Conservation (phyloP, 2,329 filamentous ascomycete genomes). For the Arachnomyces sp. region DNA sequence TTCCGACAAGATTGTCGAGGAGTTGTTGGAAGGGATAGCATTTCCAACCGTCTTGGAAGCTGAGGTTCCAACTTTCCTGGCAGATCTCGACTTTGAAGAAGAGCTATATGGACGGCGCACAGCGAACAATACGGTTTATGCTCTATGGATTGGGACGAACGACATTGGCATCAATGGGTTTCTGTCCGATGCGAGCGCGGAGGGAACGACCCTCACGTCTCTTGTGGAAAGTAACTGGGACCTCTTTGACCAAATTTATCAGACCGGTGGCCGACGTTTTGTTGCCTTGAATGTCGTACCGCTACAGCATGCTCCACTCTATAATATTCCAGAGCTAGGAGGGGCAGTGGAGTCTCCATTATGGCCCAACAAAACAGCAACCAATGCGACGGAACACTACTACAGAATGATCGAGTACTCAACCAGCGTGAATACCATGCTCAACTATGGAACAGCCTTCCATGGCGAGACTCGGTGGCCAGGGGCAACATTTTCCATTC, state of each 20-base stretch:
- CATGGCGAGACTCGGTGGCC: constrained; percentile 38
- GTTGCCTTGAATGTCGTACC: constrained; percentile 64
- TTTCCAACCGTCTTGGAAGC: constrained; percentile 60
- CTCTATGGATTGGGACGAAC: constrained; percentile 76
- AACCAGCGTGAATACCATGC: constrained; percentile 45
- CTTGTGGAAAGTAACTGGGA: constrained; percentile 63
- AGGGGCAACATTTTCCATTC: constrained; percentile 56
- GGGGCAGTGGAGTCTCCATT: constrained; percentile 38
- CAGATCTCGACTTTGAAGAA: constrained; percentile 42
- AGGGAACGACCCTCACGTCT: constrained; percentile 53
- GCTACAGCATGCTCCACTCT: constrained; percentile 59
- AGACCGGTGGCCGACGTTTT: constrained; percentile 60
- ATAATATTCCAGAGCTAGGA: constrained; percentile 45
- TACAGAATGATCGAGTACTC: constrained; percentile 48
- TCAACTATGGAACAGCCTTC: constrained; percentile 44
- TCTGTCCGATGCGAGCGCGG: constrained; percentile 55
- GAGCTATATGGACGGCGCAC: too few species aligned
- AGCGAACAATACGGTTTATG: constrained; percentile 70
- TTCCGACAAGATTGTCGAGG: constrained; percentile 59
- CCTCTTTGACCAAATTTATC: constrained; percentile 56
- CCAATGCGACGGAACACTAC: constrained; percentile 45
- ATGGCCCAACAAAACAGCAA: constrained; percentile 41
- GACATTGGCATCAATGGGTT: constrained; percentile 63
- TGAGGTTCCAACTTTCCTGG: constrained; percentile 42
- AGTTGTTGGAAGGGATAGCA: constrained; percentile 49